phyloP scores from a whole-genome alignment of 2,329 filamentous ascomycete genomes.

The Claviceps fusiformis region DNA sequence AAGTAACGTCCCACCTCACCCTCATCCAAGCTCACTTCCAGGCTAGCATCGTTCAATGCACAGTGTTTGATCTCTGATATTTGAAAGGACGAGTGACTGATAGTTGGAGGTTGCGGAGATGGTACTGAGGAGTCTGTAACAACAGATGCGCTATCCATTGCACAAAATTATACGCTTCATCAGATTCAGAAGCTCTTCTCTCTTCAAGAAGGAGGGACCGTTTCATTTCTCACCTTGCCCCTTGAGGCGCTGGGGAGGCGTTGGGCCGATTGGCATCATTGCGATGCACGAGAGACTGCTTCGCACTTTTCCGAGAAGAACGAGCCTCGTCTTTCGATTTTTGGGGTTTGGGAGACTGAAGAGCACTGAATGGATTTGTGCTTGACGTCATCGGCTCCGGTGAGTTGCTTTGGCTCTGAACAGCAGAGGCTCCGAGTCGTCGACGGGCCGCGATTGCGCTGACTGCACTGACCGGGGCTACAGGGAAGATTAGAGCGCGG shows the following conservation, averaged over 20 bases:
- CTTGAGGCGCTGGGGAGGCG: background rate
- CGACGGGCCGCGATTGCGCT: constrained; percentile 24
- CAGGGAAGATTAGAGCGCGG: background rate
- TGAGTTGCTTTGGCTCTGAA: constrained; percentile 2
- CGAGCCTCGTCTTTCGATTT: constrained; percentile 5
- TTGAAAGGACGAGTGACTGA: constrained; percentile 32
- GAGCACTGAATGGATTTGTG: constrained; percentile 17
- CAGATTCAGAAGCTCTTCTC: background rate
- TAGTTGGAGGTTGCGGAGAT: constrained; percentile 6
- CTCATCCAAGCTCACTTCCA: constrained; percentile 30
- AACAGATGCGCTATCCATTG: background rate
- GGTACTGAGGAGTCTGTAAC: background rate
- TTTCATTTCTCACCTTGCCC: background rate
- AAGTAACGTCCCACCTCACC: constrained; percentile 29
- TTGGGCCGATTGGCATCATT: background rate
- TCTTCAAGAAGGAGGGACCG: no score
- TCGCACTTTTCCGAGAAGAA: constrained; percentile 10
- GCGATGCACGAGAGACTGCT: background rate
- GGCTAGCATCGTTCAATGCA: constrained; percentile 22
- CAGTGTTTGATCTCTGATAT: constrained; percentile 30
- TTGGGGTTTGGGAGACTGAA: constrained; percentile 11
- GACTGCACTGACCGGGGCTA: constrained; percentile 20
- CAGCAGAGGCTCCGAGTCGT: constrained; percentile 11
- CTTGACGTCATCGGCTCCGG: constrained; percentile 11
- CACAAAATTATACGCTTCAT: background rate